These are phyloP conservation scores for Dactylis glomerata DNA, from an alignment of 176 grass and related monocot species.

Conservation along the genomic window DNA sequence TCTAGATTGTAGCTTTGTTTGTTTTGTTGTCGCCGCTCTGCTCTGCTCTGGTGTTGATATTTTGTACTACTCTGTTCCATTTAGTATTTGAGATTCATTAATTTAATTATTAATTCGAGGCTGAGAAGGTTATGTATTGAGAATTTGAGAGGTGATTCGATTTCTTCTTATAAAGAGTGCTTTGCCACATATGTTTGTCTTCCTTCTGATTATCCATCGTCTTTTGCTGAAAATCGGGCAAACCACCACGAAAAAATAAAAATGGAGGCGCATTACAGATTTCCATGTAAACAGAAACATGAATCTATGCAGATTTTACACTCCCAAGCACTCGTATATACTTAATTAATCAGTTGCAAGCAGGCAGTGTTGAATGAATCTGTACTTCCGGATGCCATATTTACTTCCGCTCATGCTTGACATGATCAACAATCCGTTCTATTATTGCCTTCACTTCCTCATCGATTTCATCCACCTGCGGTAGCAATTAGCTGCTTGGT, in stretches of 20 bases:
- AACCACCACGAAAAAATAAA: too few relatives aligned
- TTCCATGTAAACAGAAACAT: background rate
- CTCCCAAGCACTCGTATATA: background rate
- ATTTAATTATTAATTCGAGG: conserved; percentile 18
- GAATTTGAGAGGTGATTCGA: background rate
- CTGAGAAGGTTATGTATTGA: background rate
- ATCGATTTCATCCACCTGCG: conserved; percentile 48
- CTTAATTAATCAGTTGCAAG: background rate
- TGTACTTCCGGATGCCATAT: background rate
- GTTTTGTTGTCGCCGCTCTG: background rate
- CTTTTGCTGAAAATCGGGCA: background rate
- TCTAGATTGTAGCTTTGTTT: conserved; percentile 29
- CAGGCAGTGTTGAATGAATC: background rate
- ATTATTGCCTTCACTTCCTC: conserved; percentile 47
- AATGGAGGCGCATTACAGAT: background rate
- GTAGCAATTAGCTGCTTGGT: background rate
- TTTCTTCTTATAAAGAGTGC: background rate
- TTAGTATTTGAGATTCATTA: conserved; percentile 2
- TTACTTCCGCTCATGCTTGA: conserved; percentile 1
- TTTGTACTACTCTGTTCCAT: background rate
- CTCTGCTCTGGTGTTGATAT: conserved; percentile 6
- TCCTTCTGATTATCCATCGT: background rate
- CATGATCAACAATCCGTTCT: conserved; percentile 20
- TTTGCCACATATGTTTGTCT: background rate
- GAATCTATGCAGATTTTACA: background rate